A percentile compares a stretch with the other conserved stretches of the same genome.
Conservation (phyloP, 805 yeast genomes). For the Starmerella sirachaensis region DNA sequence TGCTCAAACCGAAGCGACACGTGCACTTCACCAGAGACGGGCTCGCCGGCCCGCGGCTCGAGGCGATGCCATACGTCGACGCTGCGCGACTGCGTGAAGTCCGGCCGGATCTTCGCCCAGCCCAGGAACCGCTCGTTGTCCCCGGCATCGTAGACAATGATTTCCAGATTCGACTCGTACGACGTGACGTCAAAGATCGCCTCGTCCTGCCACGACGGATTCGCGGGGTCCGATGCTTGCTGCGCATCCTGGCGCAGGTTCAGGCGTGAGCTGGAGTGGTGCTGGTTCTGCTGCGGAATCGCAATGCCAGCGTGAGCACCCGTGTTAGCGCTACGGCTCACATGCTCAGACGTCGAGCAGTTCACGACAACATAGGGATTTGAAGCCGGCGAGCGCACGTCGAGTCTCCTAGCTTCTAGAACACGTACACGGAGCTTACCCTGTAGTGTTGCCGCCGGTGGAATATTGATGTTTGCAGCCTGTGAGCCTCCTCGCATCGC, state of each 20-base stretch:
- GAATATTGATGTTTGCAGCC: slow-evolving; percentile 12
- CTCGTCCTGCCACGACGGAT: slow-evolving; percentile 86
- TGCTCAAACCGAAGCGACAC: slow-evolving; percentile 62
- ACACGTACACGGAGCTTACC: slow-evolving; percentile 77
- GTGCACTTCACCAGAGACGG: slow-evolving; percentile 64
- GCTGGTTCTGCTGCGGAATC: slow-evolving; percentile 30
- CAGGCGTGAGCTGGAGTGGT: slow-evolving; percentile 13
- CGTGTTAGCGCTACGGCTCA: slow-evolving; percentile 37
- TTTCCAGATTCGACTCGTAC: slow-evolving; percentile 74
- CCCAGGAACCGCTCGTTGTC: slow-evolving; percentile 79
- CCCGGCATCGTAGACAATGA: slow-evolving; percentile 81
- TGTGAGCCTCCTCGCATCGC: not conserved
- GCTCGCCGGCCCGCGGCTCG: slow-evolving; percentile 58
- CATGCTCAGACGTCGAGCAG: slow-evolving; percentile 81
- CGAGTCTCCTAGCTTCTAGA: slow-evolving; percentile 61
- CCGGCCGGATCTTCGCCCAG: slow-evolving; percentile 41
- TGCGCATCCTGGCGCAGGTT: slow-evolving; percentile 1
- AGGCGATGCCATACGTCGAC: slow-evolving; percentile 64
- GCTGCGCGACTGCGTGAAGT: slow-evolving; percentile 20
- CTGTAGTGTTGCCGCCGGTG: slow-evolving; percentile 19
- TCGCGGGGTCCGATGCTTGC: slow-evolving; percentile 27
- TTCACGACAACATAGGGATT: slow-evolving; percentile 66
- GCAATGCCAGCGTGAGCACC: slow-evolving; percentile 27
- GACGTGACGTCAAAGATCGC: slow-evolving; percentile 78
- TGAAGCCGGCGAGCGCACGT: slow-evolving; percentile 24